phyloP scores from a whole-genome alignment of 2,329 filamentous ascomycete genomes.

The Lecanicillium sp. region DNA sequence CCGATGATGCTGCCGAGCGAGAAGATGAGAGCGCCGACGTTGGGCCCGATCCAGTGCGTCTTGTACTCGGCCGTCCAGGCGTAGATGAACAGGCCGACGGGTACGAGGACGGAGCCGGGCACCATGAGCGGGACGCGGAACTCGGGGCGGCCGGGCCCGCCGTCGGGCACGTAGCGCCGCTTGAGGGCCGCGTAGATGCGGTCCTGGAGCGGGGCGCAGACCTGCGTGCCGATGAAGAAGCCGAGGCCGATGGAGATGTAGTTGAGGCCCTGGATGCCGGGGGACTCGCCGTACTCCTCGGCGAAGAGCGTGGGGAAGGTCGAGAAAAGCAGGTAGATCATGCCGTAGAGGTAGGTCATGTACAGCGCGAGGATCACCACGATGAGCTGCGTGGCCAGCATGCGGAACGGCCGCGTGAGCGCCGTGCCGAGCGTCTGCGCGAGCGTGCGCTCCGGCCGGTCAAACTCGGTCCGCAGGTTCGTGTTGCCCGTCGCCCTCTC shows the following conservation, averaged over 20 bases:
- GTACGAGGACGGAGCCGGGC: slow-evolving; percentile 34
- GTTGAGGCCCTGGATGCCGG: slow-evolving; percentile 37
- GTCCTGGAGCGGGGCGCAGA: slow-evolving; percentile 40
- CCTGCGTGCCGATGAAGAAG: slow-evolving; percentile 27
- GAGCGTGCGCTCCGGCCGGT: slow-evolving; percentile 30
- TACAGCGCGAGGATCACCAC: slow-evolving; percentile 61
- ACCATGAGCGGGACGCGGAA: slow-evolving; percentile 38
- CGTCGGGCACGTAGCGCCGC: slow-evolving; percentile 30
- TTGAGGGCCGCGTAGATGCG: slow-evolving; percentile 39
- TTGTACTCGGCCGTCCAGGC: slow-evolving; percentile 39
- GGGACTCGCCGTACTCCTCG: slow-evolving; percentile 51
- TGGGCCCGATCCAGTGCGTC: slow-evolving; percentile 40
- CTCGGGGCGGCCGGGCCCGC: slow-evolving; percentile 33
- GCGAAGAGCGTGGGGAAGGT: slow-evolving; percentile 50
- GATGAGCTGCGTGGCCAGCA: slow-evolving; percentile 57
- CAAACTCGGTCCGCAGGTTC: slow-evolving; percentile 45
- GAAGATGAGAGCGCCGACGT: slow-evolving; percentile 37
- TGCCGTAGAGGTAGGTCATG: slow-evolving; percentile 58
- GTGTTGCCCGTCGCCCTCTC: slow-evolving; percentile 51
- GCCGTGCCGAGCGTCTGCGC: slow-evolving; percentile 55
- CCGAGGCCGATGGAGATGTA: slow-evolving; percentile 26
- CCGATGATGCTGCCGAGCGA: slow-evolving; percentile 33
- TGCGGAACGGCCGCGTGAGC: slow-evolving; percentile 55
- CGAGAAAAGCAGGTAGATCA: slow-evolving; percentile 49
- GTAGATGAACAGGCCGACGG: slow-evolving; percentile 39